Evolutionary conservation across 495 filamentous ascomycete species (phyloP).

Genomic region (Neurospora tetraspora): DNA sequence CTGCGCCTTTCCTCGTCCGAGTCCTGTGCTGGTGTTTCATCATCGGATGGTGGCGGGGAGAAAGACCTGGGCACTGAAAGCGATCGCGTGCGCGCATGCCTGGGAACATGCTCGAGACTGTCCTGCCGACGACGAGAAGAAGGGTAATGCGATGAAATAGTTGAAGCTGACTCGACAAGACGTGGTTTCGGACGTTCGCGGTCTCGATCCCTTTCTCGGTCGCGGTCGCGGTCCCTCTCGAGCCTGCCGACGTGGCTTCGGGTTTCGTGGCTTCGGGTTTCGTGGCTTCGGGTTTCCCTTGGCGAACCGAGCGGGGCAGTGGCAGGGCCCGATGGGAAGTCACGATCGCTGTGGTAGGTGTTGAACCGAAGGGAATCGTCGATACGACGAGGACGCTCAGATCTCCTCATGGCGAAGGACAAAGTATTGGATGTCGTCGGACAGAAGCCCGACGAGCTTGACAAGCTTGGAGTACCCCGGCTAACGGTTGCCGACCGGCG

Average conservation of each 20-base stretch:
- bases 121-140: neutral
- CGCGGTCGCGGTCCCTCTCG: neutral
- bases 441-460: neutral
- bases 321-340: neutral
- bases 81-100: neutral
- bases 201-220: neutral
- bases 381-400: neutral
- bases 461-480: neutral
- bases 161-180: neutral
- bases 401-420: neutral
- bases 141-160: neutral
- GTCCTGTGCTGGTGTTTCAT: neutral
- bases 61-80: neutral
- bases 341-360: constrained; percentile 2
- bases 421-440: neutral
- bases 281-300: neutral
- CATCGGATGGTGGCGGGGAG: neutral
- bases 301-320: neutral
- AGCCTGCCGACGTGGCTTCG: neutral
- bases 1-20: neutral
- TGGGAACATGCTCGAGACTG: neutral
- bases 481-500: neutral
- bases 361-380: neutral
- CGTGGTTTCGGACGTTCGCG: neutral
- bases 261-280: too few relatives aligned